phyloP scores from a whole-genome alignment of 2,329 filamentous ascomycete genomes.

The Pseudogymnoascus sp. region DNA sequence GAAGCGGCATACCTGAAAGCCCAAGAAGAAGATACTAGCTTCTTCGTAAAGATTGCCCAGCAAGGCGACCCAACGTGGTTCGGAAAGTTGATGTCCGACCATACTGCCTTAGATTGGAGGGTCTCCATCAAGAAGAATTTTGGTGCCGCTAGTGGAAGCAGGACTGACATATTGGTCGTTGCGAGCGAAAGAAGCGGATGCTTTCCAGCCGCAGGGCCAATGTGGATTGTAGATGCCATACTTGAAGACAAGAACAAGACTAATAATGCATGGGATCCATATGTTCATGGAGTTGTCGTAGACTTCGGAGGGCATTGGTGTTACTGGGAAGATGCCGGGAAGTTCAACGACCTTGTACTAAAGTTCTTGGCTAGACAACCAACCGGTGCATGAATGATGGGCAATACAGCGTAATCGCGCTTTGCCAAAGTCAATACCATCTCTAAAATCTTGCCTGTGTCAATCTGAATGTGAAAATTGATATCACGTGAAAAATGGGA shows the following conservation, averaged over 20 bases:
- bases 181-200: conserved; percentile 27
- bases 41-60: conserved; percentile 25
- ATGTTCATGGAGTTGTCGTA: conserved; percentile 17
- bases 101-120: conserved; percentile 26
- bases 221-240: conserved; percentile 24
- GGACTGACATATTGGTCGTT: conserved; percentile 23
- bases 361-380: conserved; percentile 15
- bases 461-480: background rate
- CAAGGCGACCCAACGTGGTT: conserved; percentile 24
- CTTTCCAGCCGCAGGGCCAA: conserved; percentile 24
- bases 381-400: background rate
- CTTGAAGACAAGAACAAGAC: conserved; percentile 13
- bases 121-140: conserved; percentile 21
- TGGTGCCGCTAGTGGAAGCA: conserved; percentile 14
- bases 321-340: conserved; percentile 26
- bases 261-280: conserved; percentile 12
- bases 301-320: conserved; percentile 29
- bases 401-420: background rate
- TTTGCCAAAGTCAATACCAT: background rate
- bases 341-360: conserved; percentile 21
- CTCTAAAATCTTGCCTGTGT: background rate
- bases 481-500: background rate
- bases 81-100: conserved; percentile 27
- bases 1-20: background rate
- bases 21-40: conserved; percentile 19